phyloP scores from a whole-genome alignment of 202 grass and related monocot species.

The Musa balbisiana region DNA sequence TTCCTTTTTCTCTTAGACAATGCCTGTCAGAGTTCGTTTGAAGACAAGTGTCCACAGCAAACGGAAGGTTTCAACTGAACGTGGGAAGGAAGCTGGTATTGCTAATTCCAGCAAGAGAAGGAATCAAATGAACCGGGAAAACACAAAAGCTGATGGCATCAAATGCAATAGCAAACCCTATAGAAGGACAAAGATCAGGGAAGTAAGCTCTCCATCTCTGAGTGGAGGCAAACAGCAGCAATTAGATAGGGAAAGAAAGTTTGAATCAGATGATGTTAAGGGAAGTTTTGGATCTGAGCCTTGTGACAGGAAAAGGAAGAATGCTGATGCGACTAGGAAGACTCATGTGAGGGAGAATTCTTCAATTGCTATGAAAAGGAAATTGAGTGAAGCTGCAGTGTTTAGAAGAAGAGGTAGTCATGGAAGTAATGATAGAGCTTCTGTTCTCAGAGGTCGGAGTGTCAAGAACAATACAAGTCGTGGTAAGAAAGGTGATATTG shows the following conservation, averaged over 20 bases:
- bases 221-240: not conserved
- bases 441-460: not conserved
- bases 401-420: constrained; percentile 22
- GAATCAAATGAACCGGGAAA: not conserved
- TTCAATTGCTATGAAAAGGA: not conserved
- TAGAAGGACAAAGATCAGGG: not conserved
- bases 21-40: constrained; percentile 22
- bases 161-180: not conserved
- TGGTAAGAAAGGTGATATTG: not conserved
- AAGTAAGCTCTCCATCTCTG: not conserved
- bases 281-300: constrained; percentile 15
- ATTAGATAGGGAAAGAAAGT: not conserved
- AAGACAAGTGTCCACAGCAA: constrained; percentile 16
- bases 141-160: not conserved
- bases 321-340: constrained; percentile 15
- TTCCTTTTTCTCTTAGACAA: not conserved
- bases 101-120: not conserved
- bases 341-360: too few species aligned
- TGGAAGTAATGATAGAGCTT: constrained; percentile 19
- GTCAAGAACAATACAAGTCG: not conserved
- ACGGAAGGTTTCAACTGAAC: constrained; percentile 1
- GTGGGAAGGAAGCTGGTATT: not conserved
- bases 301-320: constrained; percentile 5
- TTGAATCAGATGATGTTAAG: not conserved
- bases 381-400: constrained; percentile 20